Base-by-base conservation (phyloP, 192 early-diverging fungal species). In the Phlyctochytrium bullatum region DNA sequence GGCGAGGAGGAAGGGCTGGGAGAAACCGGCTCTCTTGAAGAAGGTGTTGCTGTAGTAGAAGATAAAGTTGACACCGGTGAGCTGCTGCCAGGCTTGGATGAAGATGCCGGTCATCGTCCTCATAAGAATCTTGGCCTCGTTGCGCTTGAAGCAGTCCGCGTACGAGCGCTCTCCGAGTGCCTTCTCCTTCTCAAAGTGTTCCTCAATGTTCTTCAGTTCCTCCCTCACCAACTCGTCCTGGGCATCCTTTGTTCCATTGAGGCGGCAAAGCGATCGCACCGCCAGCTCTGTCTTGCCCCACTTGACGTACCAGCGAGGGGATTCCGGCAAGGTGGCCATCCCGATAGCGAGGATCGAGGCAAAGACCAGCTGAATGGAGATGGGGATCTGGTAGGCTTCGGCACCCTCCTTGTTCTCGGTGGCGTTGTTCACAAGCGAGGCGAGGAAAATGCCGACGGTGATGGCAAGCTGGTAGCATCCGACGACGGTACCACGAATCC, bases 41-140 rank as follows among this genome's bases (percentile, higher is more conserved):
- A 77, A n/a, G 52, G 29, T 40, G 40, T 28, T 23, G 70, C 10
- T 74, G 73, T 85, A 92, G 84, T 91, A 93, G 85, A 94, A 83
- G 54, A 92, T 87, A 53, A 89, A 86, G 69, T 93, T 95, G 79
- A 94, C 91, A 52, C 92, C 93, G 3, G 90, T 93, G 3, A 64
- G 65, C 61, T 76, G 75, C 61, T 91, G 89, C 73, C 90, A 88
- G 25, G 85, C 79, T 67, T 92, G 92, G 53, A 95, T 77, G 32
- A 76, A 69, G 17, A 93, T 74, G 29, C 90, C 90, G 20, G 90
- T 71, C 36, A 88, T 64, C 24, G 88, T 73, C 40, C 93, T 89
- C 6, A 80, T 85, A 53, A 57, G 33, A 30, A 83, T 62, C 58
- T 58, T 23, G 54, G 23, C 0, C 62, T 6, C 59, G 0, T 72